A percentile compares a stretch with the other conserved stretches of the same genome.
phyloP scores from a whole-genome alignment of 2,329 filamentous ascomycete species.

The Geosmithia putterillii region DNA sequence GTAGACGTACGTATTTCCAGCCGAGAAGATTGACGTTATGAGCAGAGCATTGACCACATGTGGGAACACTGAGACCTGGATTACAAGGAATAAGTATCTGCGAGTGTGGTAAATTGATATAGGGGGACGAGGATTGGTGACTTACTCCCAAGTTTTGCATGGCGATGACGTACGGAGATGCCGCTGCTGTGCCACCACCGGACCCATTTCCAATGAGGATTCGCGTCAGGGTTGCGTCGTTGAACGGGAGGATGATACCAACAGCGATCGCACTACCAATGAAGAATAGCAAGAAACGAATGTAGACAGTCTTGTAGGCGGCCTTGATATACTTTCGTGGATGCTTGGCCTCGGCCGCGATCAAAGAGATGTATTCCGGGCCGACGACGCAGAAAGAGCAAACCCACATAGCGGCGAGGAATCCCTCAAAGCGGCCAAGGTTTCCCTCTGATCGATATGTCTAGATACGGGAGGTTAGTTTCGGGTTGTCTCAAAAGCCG shows the following conservation, averaged over 20 bases:
- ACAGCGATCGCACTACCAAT: constrained; percentile 54
- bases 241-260: constrained; percentile 53
- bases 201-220: constrained; percentile 13
- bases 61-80: constrained; percentile 27
- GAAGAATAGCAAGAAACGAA: constrained; percentile 60
- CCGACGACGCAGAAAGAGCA: constrained; percentile 54
- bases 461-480: constrained; percentile 6
- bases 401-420: constrained; percentile 53
- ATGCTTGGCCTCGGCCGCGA: constrained; percentile 56
- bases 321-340: constrained; percentile 51
- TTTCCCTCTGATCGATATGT: constrained; percentile 35
- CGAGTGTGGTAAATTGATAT: no score
- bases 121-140: no score
- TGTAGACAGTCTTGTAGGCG: constrained; percentile 64
- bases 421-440: constrained; percentile 58
- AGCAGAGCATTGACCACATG: constrained; percentile 44
- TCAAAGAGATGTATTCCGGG: constrained; percentile 56
- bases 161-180: constrained; percentile 44
- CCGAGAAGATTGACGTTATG: constrained; percentile 29
- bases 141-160: constrained; percentile 39
- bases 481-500: no score
- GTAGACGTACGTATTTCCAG: constrained; percentile 38
- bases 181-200: constrained; percentile 26
- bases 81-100: no score
- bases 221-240: constrained; percentile 36